These are phyloP conservation scores for Quercus tomentella DNA, from an alignment of 331 rosid species.

Conservation along the genomic window DNA sequence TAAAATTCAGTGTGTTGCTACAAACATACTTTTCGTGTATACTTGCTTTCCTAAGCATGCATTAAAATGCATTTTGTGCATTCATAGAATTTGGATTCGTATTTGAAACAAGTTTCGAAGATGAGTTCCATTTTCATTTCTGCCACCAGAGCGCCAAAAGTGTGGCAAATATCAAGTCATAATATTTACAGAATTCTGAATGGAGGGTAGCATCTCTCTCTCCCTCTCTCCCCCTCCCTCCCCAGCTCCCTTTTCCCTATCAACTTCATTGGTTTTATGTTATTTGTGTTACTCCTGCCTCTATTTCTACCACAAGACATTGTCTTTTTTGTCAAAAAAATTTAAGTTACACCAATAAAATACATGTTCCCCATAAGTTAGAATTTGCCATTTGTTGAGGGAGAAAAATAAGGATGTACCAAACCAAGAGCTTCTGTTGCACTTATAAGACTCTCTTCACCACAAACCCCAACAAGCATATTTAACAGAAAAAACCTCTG, in stretches of 20 bases:
- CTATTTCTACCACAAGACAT: not conserved
- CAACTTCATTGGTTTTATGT: not conserved
- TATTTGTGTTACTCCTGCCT: not conserved
- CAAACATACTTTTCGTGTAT: not conserved
- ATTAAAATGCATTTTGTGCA: too few relatives aligned
- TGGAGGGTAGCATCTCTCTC: too few relatives aligned
- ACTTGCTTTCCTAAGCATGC: not conserved
- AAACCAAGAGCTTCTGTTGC: conserved; percentile 89
- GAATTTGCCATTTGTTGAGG: not conserved
- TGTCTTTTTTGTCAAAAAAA: not conserved
- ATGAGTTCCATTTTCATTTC: too few relatives aligned
- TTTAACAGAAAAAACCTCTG: conserved; percentile 71
- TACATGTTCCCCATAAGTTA: not conserved
- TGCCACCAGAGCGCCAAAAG: too few relatives aligned
- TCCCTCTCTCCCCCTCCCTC: not conserved
- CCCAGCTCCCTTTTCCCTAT: not conserved
- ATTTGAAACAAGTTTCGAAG: too few relatives aligned
- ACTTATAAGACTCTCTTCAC: conserved; percentile 43
- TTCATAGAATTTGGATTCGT: too few relatives aligned
- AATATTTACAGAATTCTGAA: too few relatives aligned
- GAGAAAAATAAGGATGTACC: conserved; percentile 36
- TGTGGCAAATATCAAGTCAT: too few relatives aligned
- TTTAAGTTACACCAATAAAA: not conserved
- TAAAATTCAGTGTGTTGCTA: not conserved
- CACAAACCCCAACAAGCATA: conserved; percentile 53